Percentiles rank a stretch among this genome's conserved stretches.
phyloP scores from a whole-genome alignment of 306 rosid species.

The Dryas alaskensis region DNA sequence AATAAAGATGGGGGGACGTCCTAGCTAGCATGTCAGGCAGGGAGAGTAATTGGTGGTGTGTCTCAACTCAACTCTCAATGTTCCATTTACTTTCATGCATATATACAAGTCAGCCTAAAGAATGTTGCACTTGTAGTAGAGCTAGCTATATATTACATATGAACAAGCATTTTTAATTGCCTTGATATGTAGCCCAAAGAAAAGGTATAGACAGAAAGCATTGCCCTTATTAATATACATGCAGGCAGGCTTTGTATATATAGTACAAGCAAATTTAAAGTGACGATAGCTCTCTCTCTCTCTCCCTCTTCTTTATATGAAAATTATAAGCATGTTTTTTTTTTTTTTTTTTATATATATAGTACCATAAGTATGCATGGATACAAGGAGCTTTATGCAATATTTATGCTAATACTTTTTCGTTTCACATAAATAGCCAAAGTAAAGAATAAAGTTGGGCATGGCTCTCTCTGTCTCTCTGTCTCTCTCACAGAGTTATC shows the following conservation, averaged over 20 bases:
- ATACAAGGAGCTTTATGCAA: conserved; percentile 1
- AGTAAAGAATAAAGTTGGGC: conserved; percentile 43
- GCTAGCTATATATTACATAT: too few species aligned
- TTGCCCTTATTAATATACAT: background rate
- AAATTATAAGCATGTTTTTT: background rate
- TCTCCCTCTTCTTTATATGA: too few species aligned
- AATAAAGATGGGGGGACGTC: conserved; percentile 9
- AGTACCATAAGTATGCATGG: background rate
- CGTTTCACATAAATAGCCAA: conserved; percentile 34
- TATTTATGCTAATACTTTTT: conserved; percentile 34
- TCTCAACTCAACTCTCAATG: too few species aligned
- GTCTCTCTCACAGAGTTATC: background rate
- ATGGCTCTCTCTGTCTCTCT: conserved; percentile 1
- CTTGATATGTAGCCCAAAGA: background rate
- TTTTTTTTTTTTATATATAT: background rate
- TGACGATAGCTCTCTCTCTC: too few species aligned
- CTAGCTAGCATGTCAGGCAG: background rate
- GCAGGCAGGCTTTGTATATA: too few species aligned
- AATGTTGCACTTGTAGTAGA: too few species aligned
- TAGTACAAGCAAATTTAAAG: too few species aligned
- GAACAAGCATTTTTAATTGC: background rate
- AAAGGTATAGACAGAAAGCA: background rate
- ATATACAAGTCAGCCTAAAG: too few species aligned
- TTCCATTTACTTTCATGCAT: too few species aligned
- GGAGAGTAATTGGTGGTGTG: too few species aligned